These are phyloP conservation scores for Alopecurus myosuroides DNA, from an alignment of 176 grass and related monocot species.

Conservation along the genomic window DNA sequence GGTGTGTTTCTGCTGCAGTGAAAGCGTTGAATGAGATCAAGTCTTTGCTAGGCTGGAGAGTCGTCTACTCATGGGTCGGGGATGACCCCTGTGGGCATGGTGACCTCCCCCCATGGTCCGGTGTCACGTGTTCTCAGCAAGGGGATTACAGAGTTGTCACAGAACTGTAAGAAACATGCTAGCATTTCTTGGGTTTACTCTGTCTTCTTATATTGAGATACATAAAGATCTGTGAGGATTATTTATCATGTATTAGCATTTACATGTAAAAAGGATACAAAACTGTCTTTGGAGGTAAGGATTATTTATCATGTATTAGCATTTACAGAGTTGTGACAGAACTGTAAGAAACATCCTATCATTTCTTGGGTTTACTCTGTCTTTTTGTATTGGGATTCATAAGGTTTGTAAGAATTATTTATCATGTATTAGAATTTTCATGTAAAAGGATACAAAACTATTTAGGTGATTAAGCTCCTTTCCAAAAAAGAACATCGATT, in stretches of 20 bases:
- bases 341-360: slow-evolving; percentile 47
- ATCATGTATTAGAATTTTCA: not conserved
- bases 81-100: slow-evolving; percentile 95
- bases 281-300: too few relatives aligned
- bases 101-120: slow-evolving; percentile 92
- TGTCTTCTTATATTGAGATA: not conserved
- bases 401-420: not conserved
- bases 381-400: not conserved
- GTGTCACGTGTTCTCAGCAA: slow-evolving; percentile 91
- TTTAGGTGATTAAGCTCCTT: not conserved
- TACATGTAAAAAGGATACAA: not conserved
- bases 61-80: slow-evolving; percentile 97
- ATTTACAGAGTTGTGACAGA: slow-evolving; percentile 98
- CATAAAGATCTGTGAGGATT: not conserved
- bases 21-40: slow-evolving; percentile 99
- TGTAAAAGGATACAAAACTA: not conserved
- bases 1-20: slow-evolving; percentile 51
- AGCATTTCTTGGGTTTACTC: slow-evolving; percentile 3
- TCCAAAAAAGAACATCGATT: not conserved
- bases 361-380: not conserved
- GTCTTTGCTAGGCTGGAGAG: slow-evolving; percentile 90
- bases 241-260: not conserved
- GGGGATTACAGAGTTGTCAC: slow-evolving; percentile 98
- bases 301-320: too few relatives aligned
- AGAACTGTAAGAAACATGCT: slow-evolving; percentile 65